These are phyloP conservation scores for Hymenoscyphus albidus DNA, from an alignment of 2,329 filamentous ascomycete species.

Conservation along the genomic window DNA sequence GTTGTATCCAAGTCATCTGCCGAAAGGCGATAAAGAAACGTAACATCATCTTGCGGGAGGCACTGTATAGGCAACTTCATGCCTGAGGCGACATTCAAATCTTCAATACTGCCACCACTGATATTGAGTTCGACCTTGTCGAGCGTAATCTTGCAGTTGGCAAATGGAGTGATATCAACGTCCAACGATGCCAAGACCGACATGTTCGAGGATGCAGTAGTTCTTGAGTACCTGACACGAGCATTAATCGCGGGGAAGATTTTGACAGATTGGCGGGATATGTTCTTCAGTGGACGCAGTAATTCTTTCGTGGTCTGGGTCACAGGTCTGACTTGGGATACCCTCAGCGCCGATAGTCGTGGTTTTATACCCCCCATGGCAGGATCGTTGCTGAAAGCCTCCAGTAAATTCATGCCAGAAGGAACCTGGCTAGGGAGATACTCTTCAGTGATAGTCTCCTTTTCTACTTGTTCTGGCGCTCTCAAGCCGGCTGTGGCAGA, in stretches of 20 bases:
- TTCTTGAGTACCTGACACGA: conserved; percentile 66
- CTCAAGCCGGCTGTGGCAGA: conserved; percentile 57
- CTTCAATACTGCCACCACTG: conserved; percentile 54
- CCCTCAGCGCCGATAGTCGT: conserved; percentile 67
- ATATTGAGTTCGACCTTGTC: conserved; percentile 56
- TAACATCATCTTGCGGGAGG: conserved; percentile 70
- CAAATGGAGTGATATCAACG: conserved; percentile 68
- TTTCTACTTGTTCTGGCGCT: conserved; percentile 43
- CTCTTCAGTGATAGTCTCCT: conserved; percentile 47
- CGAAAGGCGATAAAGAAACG: conserved; percentile 66
- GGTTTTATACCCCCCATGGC: conserved; percentile 56
- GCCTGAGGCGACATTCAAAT: conserved; percentile 49
- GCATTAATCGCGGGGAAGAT: conserved; percentile 69
- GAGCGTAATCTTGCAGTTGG: conserved; percentile 62
- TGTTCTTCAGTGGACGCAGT: conserved; percentile 60
- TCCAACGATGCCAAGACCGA: conserved; percentile 68
- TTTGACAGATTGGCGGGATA: conserved; percentile 58
- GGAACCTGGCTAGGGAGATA: conserved; percentile 68
- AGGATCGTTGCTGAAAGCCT: conserved; percentile 65
- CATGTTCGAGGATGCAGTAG: conserved; percentile 51
- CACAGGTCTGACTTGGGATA: conserved; percentile 69
- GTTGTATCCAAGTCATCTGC: conserved; percentile 39
- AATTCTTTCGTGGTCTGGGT: conserved; percentile 57
- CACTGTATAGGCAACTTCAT: conserved; percentile 56
- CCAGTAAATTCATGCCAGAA: conserved; percentile 71